These are phyloP conservation scores for Phytophthora cryptogea DNA, from an alignment of 352 stramenopile genomes.

Conservation along the genomic window DNA sequence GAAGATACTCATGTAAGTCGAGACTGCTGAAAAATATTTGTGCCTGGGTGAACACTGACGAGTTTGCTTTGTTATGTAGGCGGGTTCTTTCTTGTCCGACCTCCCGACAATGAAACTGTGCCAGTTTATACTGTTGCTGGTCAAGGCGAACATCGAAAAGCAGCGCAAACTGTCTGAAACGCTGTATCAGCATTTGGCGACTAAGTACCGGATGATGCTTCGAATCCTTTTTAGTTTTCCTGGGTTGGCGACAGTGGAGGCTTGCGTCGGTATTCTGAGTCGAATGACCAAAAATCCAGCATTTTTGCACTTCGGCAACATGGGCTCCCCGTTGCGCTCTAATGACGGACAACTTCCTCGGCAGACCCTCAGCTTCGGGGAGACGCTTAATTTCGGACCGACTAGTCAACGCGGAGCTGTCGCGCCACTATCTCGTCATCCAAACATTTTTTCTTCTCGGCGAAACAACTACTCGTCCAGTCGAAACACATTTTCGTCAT, in stretches of 20 bases:
- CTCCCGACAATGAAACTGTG: constrained; percentile 81
- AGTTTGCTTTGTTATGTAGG: constrained; percentile 37
- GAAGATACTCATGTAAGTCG: constrained; percentile 60
- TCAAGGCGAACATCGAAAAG: constrained; percentile 69
- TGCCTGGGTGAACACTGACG: constrained; percentile 7
- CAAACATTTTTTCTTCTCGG: constrained; percentile 34
- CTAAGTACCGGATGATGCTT: constrained; percentile 77
- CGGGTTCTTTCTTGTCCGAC: constrained; percentile 63
- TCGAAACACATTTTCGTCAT: constrained; percentile 44
- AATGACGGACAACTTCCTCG: constrained; percentile 52
- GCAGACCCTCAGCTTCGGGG: constrained; percentile 61
- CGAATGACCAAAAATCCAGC: constrained; percentile 77
- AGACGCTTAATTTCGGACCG: constrained; percentile 56
- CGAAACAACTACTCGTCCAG: constrained; percentile 36
- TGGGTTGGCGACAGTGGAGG: constrained; percentile 68
- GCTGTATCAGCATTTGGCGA: constrained; percentile 73
- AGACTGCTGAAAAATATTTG: neutral
- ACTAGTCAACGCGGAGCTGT: constrained; percentile 32
- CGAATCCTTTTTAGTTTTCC: constrained; percentile 82
- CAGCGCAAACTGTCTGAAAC: constrained; percentile 63
- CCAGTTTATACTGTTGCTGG: constrained; percentile 67
- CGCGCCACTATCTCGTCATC: constrained; percentile 22
- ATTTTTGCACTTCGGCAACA: constrained; percentile 62
- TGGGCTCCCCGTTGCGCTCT: constrained; percentile 47
- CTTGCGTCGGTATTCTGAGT: constrained; percentile 72